phyloP scores from a whole-genome alignment of 495 filamentous ascomycete genomes.

The Podospora sp. region DNA sequence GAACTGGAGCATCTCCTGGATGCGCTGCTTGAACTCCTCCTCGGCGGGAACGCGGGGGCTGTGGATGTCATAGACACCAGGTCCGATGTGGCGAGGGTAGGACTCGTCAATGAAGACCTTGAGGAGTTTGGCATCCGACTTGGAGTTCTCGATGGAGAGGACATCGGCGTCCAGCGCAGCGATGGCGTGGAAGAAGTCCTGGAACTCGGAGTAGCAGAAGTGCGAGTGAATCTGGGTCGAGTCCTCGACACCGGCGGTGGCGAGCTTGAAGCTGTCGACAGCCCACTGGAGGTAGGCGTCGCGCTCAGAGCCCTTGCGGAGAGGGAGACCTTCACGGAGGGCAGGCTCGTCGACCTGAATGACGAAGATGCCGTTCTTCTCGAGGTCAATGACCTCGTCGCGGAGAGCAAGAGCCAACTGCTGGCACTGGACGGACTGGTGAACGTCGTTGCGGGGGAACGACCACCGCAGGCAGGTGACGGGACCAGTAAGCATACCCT shows the following conservation, averaged over 20 bases:
- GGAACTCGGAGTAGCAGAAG: slow-evolving; percentile 99
- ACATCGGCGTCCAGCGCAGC: slow-evolving; percentile 97
- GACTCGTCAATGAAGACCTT: slow-evolving; percentile 96
- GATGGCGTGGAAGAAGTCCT: slow-evolving; percentile 99
- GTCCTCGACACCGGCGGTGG: slow-evolving; percentile 86
- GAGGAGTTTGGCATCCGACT: slow-evolving; percentile 98
- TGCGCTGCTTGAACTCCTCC: slow-evolving; percentile 95
- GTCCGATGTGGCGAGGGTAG: slow-evolving; percentile 96
- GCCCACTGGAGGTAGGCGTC: slow-evolving; percentile 96
- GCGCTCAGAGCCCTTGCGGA: slow-evolving; percentile 87
- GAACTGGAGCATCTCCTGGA: slow-evolving; percentile 95
- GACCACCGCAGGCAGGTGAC: slow-evolving; percentile 99
- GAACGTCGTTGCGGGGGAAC: slow-evolving; percentile 98
- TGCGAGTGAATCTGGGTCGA: slow-evolving; percentile 99
- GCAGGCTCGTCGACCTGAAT: slow-evolving; percentile 99
- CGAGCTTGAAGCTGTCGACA: slow-evolving; percentile 93
- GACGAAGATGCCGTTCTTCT: slow-evolving; percentile 91
- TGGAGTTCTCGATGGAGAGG: slow-evolving; percentile 98
- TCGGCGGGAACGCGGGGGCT: slow-evolving; percentile 91
- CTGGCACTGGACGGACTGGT: slow-evolving; percentile 98
- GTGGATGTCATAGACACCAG: slow-evolving; percentile 99
- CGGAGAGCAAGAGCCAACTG: slow-evolving; percentile 97
- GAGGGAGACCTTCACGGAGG: slow-evolving; percentile 97
- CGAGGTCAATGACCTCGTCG: slow-evolving; percentile 97
- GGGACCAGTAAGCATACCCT: slow-evolving; percentile 99